Evolutionary conservation across 2,329 filamentous ascomycete genomes (phyloP).

Genomic region (Ceratocystis diversiconidia): DNA sequence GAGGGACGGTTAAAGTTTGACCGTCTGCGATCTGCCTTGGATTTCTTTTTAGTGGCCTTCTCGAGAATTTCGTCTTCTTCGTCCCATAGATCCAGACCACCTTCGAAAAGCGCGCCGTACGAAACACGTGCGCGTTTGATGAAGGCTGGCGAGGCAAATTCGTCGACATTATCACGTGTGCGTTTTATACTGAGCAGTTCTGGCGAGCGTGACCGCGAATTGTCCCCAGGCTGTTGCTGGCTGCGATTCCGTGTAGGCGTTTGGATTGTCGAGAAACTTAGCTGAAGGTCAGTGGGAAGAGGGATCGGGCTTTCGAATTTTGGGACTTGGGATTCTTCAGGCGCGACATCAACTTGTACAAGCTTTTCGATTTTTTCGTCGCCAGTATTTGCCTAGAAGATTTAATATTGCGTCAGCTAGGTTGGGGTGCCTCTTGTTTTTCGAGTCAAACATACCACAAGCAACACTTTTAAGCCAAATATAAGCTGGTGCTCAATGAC

Average conservation of each 20-base stretch:
- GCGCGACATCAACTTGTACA: constrained; percentile 37
- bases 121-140: constrained; percentile 57
- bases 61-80: constrained; percentile 33
- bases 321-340: constrained; percentile 20
- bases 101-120: constrained; percentile 51
- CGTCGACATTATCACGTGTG: constrained; percentile 29
- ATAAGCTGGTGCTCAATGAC: constrained; percentile 46
- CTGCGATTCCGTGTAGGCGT: constrained; percentile 19
- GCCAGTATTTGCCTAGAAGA: constrained; percentile 8
- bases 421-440: not conserved
- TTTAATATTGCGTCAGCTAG: not conserved
- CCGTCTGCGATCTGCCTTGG: constrained; percentile 31
- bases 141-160: constrained; percentile 69
- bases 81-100: constrained; percentile 53
- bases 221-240: not conserved
- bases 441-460: constrained; percentile 29
- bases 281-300: constrained; percentile 9
- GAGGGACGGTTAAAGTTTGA: constrained; percentile 39
- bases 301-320: constrained; percentile 19
- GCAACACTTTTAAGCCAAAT: constrained; percentile 36
- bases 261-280: constrained; percentile 18
- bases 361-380: constrained; percentile 25
- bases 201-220: not conserved
- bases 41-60: constrained; percentile 39
- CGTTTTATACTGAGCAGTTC: constrained; percentile 13